Percentiles rank a stretch among this genome's conserved stretches.
phyloP scores from a whole-genome alignment of 2,329 filamentous ascomycete species.

The Pseudogymnoascus sp. region DNA sequence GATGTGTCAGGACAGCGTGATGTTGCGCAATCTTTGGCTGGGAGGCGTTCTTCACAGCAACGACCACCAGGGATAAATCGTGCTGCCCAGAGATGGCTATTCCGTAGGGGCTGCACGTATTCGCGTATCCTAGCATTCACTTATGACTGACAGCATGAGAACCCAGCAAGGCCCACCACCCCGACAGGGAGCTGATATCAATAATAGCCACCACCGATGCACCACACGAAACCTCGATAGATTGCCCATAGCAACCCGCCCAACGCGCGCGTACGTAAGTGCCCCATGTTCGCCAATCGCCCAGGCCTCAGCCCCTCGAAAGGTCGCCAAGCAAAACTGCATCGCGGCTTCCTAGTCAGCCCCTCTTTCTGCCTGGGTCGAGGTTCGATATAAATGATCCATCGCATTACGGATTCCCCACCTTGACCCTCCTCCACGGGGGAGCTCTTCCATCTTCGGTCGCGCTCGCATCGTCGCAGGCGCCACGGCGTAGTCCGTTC shows the following conservation, averaged over 20 bases:
- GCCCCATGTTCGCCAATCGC: neutral
- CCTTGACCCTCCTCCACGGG: neutral
- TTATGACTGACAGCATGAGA: neutral
- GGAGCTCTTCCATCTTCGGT: slow-evolving; percentile 1
- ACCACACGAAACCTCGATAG: slow-evolving; percentile 1
- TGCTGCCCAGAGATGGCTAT: neutral
- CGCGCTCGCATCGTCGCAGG: neutral
- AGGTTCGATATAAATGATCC: neutral
- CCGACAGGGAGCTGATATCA: neutral
- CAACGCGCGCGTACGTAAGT: neutral
- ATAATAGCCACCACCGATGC: neutral
- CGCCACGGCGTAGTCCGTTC: neutral
- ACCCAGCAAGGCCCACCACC: neutral
- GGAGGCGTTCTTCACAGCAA: neutral
- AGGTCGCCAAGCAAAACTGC: neutral
- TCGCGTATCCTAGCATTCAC: neutral
- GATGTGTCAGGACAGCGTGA: neutral
- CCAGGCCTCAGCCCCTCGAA: neutral
- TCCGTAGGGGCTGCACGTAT: neutral
- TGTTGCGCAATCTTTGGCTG: neutral
- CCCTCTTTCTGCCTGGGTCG: neutral
- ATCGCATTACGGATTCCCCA: neutral
- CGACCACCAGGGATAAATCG: neutral
- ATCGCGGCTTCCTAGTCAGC: neutral
- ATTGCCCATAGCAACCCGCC: neutral